Evolutionary conservation across 2,329 filamentous ascomycete genomes (phyloP).

Genomic region (Epichloe elymi): DNA sequence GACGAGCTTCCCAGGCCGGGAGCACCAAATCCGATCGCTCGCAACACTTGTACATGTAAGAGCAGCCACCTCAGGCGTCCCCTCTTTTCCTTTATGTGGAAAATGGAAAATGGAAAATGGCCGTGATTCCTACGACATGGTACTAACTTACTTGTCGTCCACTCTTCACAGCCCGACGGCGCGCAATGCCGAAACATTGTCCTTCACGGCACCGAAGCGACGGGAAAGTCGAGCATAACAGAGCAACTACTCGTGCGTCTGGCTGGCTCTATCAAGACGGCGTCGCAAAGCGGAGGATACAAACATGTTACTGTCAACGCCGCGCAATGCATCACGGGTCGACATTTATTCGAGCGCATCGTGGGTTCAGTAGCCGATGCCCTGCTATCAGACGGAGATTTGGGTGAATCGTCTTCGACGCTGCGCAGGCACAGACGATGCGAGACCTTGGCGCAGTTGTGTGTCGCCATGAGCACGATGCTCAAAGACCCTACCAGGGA

Average conservation of each 20-base stretch:
- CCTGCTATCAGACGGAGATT: constrained; percentile 27
- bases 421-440: constrained; percentile 35
- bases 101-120: too few relatives aligned
- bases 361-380: constrained; percentile 44
- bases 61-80: background rate
- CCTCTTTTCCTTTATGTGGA: too few relatives aligned
- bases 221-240: constrained; percentile 68
- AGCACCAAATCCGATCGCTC: constrained; percentile 45
- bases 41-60: constrained; percentile 40
- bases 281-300: constrained; percentile 21
- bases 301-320: constrained; percentile 52
- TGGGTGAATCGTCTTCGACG: background rate
- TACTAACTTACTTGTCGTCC: background rate
- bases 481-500: constrained; percentile 32
- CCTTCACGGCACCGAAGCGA: constrained; percentile 72
- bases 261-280: constrained; percentile 8
- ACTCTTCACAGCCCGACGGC: constrained; percentile 37
- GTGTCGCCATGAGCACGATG: constrained; percentile 56
- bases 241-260: constrained; percentile 28
- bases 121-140: too few relatives aligned
- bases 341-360: constrained; percentile 65
- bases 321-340: constrained; percentile 62
- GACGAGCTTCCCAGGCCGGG: constrained; percentile 41
- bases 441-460: constrained; percentile 67
- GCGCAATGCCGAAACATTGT: constrained; percentile 64